A percentile compares a stretch with the other conserved stretches of the same genome.
phyloP scores from a whole-genome alignment of 495 filamentous ascomycete species.

The Xylaria telfairii region DNA sequence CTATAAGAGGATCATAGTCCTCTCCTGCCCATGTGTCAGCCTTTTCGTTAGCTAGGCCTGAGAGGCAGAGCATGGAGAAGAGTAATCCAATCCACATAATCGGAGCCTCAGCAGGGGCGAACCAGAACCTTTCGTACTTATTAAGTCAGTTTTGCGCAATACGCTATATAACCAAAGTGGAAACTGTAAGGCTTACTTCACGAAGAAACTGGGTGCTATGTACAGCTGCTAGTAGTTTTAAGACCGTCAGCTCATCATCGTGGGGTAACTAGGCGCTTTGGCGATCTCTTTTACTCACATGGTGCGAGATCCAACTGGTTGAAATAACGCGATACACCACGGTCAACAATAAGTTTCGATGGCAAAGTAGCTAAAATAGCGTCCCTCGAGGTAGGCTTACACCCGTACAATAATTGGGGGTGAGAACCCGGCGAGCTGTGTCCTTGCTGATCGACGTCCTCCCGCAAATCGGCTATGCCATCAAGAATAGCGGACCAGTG shows the following conservation, averaged over 20 bases:
- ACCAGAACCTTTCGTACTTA: slow-evolving; percentile 44
- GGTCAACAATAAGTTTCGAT: slow-evolving; percentile 41
- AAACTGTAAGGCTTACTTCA: slow-evolving; percentile 31
- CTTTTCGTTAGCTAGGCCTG: slow-evolving; percentile 12
- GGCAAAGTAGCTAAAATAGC: slow-evolving; percentile 48
- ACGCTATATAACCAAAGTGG: not conserved
- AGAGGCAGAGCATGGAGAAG: slow-evolving; percentile 41
- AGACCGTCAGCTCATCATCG: not conserved
- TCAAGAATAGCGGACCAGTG: slow-evolving; percentile 55
- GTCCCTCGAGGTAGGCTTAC: slow-evolving; percentile 36
- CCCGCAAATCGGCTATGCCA: slow-evolving; percentile 39
- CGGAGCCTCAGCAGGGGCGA: slow-evolving; percentile 30
- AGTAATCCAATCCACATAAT: slow-evolving; percentile 45
- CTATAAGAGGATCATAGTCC: not conserved
- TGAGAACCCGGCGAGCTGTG: slow-evolving; percentile 12
- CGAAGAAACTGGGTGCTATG: slow-evolving; percentile 44
- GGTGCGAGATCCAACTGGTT: slow-evolving; percentile 38
- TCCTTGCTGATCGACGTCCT: slow-evolving; percentile 22
- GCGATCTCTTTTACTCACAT: slow-evolving; percentile 11
- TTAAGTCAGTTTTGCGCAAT: not conserved
- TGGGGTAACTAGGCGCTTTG: not conserved
- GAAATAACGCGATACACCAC: slow-evolving; percentile 48
- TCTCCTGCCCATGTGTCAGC: slow-evolving; percentile 2
- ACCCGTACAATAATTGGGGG: slow-evolving; percentile 44
- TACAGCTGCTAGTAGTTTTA: slow-evolving; percentile 31